Evolutionary conservation across 176 grass and related monocot species (phyloP).

Genomic region (Paspalum vaginatum): DNA sequence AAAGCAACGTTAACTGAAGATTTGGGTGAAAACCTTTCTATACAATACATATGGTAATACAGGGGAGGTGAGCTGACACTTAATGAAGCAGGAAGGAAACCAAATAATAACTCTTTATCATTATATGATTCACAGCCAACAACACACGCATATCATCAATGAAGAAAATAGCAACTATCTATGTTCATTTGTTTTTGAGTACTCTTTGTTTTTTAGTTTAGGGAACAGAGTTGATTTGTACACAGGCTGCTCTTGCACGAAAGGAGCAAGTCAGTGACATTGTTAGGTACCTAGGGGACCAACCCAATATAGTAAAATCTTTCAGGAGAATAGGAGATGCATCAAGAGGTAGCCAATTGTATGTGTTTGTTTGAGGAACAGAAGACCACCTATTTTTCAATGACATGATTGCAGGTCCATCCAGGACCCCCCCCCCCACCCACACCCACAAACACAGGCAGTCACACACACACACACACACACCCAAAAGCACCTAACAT

Average conservation of each 20-base stretch:
- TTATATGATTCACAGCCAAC: slow-evolving; percentile 10
- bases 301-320: slow-evolving; percentile 44
- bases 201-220: background rate
- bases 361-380: slow-evolving; percentile 14
- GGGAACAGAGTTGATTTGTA: slow-evolving; percentile 21
- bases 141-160: slow-evolving; percentile 13
- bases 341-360: background rate
- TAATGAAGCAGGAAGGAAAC: background rate
- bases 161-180: slow-evolving; percentile 19
- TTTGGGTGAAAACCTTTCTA: background rate
- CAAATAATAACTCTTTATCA: background rate
- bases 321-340: slow-evolving; percentile 35
- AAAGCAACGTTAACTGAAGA: slow-evolving; percentile 13
- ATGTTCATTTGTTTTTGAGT: background rate
- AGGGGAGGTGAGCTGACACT: background rate
- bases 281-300: slow-evolving; percentile 56
- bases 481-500: background rate
- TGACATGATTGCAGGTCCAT: background rate
- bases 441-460: no score
- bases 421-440: background rate
- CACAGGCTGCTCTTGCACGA: slow-evolving; percentile 15
- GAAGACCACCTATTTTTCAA: background rate
- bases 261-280: slow-evolving; percentile 24
- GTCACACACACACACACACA: no score
- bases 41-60: background rate